phyloP scores from a whole-genome alignment of 768 basidiomycete species.

The Crassisporium funariophilum region DNA sequence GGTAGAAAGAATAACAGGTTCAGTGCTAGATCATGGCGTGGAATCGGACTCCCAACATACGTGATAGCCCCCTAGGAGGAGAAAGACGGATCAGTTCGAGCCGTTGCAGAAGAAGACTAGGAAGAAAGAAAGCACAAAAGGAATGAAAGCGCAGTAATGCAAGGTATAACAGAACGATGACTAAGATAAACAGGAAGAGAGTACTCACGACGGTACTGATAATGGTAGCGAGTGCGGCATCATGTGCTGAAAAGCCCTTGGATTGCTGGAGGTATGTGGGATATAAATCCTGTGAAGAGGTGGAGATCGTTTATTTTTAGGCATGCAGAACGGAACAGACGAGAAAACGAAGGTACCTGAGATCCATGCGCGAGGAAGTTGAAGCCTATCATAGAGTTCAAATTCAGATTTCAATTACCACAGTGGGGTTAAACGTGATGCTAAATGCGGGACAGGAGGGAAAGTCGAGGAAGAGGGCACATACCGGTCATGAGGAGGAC shows the following conservation, averaged over 20 bases:
- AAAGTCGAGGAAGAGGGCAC: slow-evolving; percentile 10
- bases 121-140: no score
- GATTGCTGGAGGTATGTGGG: slow-evolving; percentile 70
- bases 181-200: not conserved
- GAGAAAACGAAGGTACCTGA: slow-evolving; percentile 39
- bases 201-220: slow-evolving; percentile 66
- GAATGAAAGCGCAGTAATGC: no score
- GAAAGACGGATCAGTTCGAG: slow-evolving; percentile 1
- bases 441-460: not conserved
- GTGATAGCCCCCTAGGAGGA: slow-evolving; percentile 38
- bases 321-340: not conserved
- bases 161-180: not conserved
- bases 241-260: slow-evolving; percentile 59
- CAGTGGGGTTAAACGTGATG: not conserved
- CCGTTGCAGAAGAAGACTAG: no score
- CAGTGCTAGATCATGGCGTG: not conserved
- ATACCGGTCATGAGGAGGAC: slow-evolving; percentile 76
- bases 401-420: no score
- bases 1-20: not conserved
- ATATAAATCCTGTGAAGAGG: slow-evolving; percentile 59
- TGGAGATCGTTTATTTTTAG: not conserved
- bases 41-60: slow-evolving; percentile 22
- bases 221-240: slow-evolving; percentile 76
- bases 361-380: slow-evolving; percentile 80
- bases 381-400: slow-evolving; percentile 56